Conservation (phyloP, 495 filamentous ascomycete genomes). For the Alectoria sarmentosa region DNA sequence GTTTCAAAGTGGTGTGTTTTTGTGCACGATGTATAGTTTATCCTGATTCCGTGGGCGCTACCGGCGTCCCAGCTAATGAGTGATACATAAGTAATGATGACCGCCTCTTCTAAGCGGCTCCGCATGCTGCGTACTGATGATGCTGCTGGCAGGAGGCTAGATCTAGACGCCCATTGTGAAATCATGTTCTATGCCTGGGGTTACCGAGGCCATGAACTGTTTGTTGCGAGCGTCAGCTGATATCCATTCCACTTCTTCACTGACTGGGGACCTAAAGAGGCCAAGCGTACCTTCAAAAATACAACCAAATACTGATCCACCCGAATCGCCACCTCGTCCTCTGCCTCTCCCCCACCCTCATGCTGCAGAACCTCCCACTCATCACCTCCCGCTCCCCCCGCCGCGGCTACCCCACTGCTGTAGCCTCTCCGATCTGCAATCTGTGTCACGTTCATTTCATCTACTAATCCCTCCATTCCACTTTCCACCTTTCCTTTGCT, state of each 20-base stretch:
- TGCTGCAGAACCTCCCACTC: constrained; percentile 79
- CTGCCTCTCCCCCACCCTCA: constrained; percentile 49
- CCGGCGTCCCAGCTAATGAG: too few species aligned
- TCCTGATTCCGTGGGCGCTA: background rate
- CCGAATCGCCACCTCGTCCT: constrained; percentile 81
- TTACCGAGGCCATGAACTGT: constrained; percentile 96
- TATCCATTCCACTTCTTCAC: too few species aligned
- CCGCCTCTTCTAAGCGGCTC: background rate
- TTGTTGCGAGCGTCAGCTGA: too few species aligned
- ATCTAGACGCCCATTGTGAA: constrained; percentile 90
- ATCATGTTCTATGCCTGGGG: constrained; percentile 94
- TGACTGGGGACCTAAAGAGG: background rate
- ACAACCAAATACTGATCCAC: constrained; percentile 98
- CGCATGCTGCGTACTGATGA: background rate
- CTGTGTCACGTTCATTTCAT: constrained; percentile 42
- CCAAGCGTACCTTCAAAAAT: constrained; percentile 62
- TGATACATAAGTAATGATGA: too few species aligned
- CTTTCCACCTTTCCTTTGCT: constrained; percentile 49
- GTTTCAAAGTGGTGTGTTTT: background rate
- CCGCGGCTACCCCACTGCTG: constrained; percentile 47
- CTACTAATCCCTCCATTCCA: constrained; percentile 59
- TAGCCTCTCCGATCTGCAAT: constrained; percentile 36
- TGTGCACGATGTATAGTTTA: background rate
- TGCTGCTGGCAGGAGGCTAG: background rate
- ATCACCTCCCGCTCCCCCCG: constrained; percentile 53